Conservation (phyloP, 345 rosid genomes). For the Aethionema arabicum region DNA sequence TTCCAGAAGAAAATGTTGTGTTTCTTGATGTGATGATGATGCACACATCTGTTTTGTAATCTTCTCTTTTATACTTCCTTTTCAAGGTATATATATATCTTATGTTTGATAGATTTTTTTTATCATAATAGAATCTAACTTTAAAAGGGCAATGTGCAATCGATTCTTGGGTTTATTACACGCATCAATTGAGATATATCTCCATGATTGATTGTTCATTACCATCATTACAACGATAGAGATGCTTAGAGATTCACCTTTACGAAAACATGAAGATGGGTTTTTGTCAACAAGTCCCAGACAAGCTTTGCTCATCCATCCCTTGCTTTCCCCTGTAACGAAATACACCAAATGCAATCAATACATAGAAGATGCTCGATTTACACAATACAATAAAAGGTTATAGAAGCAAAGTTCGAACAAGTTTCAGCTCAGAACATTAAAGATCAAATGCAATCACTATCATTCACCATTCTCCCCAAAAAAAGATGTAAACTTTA, state of each 20-base stretch:
- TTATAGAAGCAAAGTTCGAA: neutral
- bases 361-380: no score
- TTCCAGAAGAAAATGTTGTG: conserved; percentile 3
- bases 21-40: conserved; percentile 21
- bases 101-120: no score
- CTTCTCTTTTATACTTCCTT: conserved; percentile 3
- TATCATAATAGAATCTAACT: conserved; percentile 3
- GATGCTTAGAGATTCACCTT: conserved; percentile 10
- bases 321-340: neutral
- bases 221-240: conserved; percentile 21
- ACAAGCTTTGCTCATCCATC: neutral
- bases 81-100: neutral
- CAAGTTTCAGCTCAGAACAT: conserved; percentile 3
- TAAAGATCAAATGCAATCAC: neutral
- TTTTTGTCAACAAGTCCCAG: neutral
- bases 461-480: neutral
- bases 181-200: conserved; percentile 13
- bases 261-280: neutral
- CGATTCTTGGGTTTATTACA: conserved; percentile 15
- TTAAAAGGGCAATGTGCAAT: conserved; percentile 1
- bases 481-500: neutral
- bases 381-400: neutral
- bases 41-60: neutral
- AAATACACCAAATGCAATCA: neutral
- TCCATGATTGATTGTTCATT: conserved; percentile 7